A percentile compares a stretch with the other conserved stretches of the same genome.
Conservation (phyloP, 441 rosid genomes). For the Metrosideros polymorpha region DNA sequence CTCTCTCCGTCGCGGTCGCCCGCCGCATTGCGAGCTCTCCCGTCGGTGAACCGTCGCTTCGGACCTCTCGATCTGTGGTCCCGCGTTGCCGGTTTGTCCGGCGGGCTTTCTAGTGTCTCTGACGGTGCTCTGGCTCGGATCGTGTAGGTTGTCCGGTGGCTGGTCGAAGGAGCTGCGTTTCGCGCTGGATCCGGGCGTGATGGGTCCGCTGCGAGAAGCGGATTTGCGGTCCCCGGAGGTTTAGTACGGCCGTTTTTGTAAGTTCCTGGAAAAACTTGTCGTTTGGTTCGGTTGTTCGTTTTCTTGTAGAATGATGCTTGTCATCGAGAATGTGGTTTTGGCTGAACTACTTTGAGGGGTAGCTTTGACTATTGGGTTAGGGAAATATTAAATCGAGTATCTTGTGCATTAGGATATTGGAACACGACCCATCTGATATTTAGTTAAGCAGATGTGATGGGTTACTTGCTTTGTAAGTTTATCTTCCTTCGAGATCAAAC, state of each 20-base stretch:
- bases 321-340: not conserved
- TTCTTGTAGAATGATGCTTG: not conserved
- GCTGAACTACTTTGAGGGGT: not conserved
- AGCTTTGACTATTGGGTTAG: not conserved
- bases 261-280: not conserved
- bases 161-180: slow-evolving; percentile 16
- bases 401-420: not conserved
- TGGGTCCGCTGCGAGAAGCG: not conserved
- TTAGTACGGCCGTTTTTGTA: not conserved
- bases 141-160: slow-evolving; percentile 6
- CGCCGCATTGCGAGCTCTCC: not conserved
- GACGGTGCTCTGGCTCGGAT: slow-evolving; percentile 4
- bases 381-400: not conserved
- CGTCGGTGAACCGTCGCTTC: not conserved
- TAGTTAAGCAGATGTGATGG: not conserved
- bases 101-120: not conserved
- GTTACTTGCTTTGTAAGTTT: not conserved
- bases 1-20: not conserved
- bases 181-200: slow-evolving; percentile 14
- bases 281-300: not conserved
- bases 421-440: not conserved
- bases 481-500: not conserved
- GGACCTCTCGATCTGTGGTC: not conserved
- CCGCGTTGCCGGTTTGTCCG: not conserved
- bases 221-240: not conserved